Conservation (phyloP, 2,329 filamentous ascomycete genomes). For the Cladophialophora immunda region DNA sequence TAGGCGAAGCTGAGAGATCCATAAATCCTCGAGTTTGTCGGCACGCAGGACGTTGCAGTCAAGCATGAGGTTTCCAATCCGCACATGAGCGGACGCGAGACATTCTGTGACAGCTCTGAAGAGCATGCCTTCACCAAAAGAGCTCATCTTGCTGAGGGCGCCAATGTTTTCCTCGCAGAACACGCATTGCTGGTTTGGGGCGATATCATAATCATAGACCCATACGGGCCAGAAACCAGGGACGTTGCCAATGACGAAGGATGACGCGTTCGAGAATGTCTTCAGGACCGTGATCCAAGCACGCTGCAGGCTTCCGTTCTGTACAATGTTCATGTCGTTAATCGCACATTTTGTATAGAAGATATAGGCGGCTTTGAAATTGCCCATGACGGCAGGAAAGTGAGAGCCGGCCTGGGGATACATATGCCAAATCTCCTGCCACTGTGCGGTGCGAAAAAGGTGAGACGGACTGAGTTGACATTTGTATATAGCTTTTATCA, state of each 20-base stretch:
- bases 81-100: neutral
- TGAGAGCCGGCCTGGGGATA: neutral
- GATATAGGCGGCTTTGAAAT: neutral
- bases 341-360: neutral
- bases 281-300: constrained; percentile 4
- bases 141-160: neutral
- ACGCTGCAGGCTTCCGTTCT: neutral
- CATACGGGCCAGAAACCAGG: neutral
- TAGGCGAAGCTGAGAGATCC: neutral
- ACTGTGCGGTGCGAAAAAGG: neutral
- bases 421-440: neutral
- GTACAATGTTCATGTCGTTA: neutral
- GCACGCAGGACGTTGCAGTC: neutral
- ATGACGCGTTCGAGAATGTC: neutral
- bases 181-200: neutral
- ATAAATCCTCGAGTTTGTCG: neutral
- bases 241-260: constrained; percentile 1
- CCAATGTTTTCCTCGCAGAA: neutral
- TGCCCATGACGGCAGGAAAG: neutral
- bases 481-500: neutral
- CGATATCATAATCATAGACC: neutral
- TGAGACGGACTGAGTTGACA: neutral
- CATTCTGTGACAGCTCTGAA: neutral
- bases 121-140: neutral
- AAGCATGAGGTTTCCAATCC: neutral